Conservation (phyloP, 169 alveolate genomes). For the Eimeria necatrix region DNA sequence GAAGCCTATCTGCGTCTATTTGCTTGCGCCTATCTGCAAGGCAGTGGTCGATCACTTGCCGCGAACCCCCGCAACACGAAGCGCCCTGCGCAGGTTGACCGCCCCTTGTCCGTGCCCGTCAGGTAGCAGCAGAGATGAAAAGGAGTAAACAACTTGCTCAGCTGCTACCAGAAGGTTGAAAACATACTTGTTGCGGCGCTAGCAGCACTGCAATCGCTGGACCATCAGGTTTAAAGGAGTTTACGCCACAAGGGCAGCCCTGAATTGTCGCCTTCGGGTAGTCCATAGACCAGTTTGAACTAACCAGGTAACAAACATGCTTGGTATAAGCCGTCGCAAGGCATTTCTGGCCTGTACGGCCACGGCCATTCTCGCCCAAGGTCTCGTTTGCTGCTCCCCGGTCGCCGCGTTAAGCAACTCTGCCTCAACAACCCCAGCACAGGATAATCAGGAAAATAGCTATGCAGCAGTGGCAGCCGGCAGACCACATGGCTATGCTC, state of each 20-base stretch:
- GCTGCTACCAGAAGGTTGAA: not conserved
- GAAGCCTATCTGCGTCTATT: slow-evolving; percentile 23
- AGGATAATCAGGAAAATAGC: not conserved
- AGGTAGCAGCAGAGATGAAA: no score
- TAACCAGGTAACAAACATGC: slow-evolving; percentile 52
- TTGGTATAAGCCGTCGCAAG: slow-evolving; percentile 27
- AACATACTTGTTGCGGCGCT: not conserved
- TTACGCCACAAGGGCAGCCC: not conserved
- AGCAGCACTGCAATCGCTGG: slow-evolving; percentile 15
- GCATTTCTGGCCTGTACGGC: slow-evolving; percentile 53
- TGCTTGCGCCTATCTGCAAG: slow-evolving; percentile 48
- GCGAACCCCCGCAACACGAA: slow-evolving; percentile 26
- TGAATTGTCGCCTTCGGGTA: no score
- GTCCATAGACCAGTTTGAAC: slow-evolving; percentile 42
- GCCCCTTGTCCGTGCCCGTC: not conserved
- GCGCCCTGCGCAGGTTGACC: not conserved
- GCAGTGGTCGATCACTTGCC: slow-evolving; percentile 34
- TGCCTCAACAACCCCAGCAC: slow-evolving; percentile 8
- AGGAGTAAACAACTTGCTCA: not conserved
- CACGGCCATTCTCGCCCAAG: slow-evolving; percentile 23
- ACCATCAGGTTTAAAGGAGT: slow-evolving; percentile 25
- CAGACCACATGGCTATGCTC: slow-evolving; percentile 7
- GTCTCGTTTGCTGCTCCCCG: slow-evolving; percentile 12
- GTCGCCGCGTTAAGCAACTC: not conserved
- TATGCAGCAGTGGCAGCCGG: not conserved